A percentile compares a stretch with the other conserved stretches of the same genome.
Evolutionary conservation across 768 basidiomycete genomes (phyloP).

Genomic region (Leccinum barrowsii): DNA sequence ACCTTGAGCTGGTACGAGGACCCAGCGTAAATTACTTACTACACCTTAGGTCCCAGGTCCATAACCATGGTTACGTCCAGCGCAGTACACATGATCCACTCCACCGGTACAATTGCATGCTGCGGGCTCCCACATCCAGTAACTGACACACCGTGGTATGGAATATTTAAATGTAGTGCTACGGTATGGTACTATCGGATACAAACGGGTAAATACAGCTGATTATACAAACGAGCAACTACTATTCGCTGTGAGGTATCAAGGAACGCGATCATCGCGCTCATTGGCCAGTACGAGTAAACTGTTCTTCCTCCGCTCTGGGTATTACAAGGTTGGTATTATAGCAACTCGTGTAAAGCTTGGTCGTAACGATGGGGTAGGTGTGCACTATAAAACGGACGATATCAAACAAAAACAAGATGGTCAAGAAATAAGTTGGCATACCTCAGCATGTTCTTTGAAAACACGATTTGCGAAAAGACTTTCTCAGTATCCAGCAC

Average conservation of each 20-base stretch:
- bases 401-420: not conserved
- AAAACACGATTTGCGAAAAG: conserved; percentile 78
- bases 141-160: not conserved
- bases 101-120: not conserved
- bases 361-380: conserved; percentile 80
- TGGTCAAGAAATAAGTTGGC: conserved; percentile 17
- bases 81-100: not conserved
- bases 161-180: not conserved
- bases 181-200: conserved; percentile 9
- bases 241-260: conserved; percentile 10
- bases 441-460: conserved; percentile 77
- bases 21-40: not conserved
- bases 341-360: conserved; percentile 67
- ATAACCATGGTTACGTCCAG: not conserved
- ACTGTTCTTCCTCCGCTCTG: not conserved
- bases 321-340: conserved; percentile 12
- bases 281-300: not conserved
- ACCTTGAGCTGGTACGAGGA: not conserved
- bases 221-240: not conserved
- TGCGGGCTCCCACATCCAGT: conserved; percentile 1
- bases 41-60: not conserved
- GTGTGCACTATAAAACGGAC: conserved; percentile 50
- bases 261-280: not conserved
- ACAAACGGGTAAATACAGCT: conserved; percentile 14
- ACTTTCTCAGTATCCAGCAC: conserved; percentile 73